phyloP scores from a whole-genome alignment of 2,329 filamentous ascomycete genomes.

The Teratosphaeria pseudoeucalypti region DNA sequence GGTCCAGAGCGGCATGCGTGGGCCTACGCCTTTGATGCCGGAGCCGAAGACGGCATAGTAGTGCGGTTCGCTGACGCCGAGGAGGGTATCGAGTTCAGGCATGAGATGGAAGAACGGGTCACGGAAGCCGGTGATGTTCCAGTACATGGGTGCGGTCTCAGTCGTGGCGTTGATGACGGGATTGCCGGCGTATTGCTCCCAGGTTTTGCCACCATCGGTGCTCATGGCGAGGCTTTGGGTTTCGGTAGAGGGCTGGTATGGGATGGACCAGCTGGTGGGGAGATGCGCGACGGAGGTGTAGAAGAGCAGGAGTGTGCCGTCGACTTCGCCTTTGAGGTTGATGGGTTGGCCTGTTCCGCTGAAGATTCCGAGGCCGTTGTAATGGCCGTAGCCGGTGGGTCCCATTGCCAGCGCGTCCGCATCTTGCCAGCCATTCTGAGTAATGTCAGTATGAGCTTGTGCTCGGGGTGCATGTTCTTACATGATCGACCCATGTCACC shows the following conservation, averaged over 20 bases:
- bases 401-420: constrained; percentile 30
- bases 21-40: constrained; percentile 38
- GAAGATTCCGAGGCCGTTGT: constrained; percentile 44
- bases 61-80: constrained; percentile 32
- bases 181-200: constrained; percentile 37
- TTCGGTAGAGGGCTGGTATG: constrained; percentile 36
- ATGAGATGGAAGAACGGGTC: constrained; percentile 27
- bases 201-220: constrained; percentile 37
- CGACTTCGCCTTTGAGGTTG: constrained; percentile 35
- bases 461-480: not conserved
- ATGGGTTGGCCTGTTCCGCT: constrained; percentile 42
- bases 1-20: constrained; percentile 38
- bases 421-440: constrained; percentile 37
- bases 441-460: not conserved
- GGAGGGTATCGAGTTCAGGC: constrained; percentile 34
- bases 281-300: constrained; percentile 39
- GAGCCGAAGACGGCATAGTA: constrained; percentile 38
- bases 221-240: constrained; percentile 37
- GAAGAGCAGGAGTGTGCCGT: constrained; percentile 37
- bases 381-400: constrained; percentile 32
- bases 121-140: constrained; percentile 35
- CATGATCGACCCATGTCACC: constrained; percentile 26
- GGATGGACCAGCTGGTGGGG: constrained; percentile 36
- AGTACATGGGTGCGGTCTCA: constrained; percentile 29
- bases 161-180: constrained; percentile 33